Evolutionary conservation across 2,329 filamentous ascomycete genomes (phyloP).

Genomic region (Xylariales sp.): DNA sequence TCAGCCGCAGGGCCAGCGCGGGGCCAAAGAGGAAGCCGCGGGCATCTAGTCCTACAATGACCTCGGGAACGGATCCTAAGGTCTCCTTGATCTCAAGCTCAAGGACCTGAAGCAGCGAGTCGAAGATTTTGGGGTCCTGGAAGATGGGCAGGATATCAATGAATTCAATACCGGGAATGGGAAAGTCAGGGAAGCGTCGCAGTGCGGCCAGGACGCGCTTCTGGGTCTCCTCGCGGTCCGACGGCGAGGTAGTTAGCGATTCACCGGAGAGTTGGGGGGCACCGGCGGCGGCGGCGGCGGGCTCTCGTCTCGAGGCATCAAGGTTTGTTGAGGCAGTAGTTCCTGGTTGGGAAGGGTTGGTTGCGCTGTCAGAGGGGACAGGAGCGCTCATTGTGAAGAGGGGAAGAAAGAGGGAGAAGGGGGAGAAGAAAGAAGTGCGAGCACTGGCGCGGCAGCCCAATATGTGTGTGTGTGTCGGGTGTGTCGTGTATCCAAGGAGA

Average conservation of each 20-base stretch:
- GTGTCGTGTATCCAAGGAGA: too few relatives aligned
- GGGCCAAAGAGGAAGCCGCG: constrained; percentile 95
- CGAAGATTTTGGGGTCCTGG: constrained; percentile 69
- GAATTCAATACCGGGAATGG: constrained; percentile 87
- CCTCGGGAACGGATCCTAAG: constrained; percentile 68
- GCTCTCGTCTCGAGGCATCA: constrained; percentile 61
- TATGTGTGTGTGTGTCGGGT: too few relatives aligned
- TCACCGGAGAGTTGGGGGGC: constrained; percentile 62
- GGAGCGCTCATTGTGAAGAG: constrained; percentile 32
- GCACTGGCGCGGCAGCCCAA: background rate
- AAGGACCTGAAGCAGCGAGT: constrained; percentile 74
- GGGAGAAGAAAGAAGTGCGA: constrained; percentile 23
- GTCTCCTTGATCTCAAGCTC: constrained; percentile 72
- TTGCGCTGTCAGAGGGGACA: constrained; percentile 26
- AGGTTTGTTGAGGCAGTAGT: constrained; percentile 29
- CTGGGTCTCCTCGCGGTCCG: constrained; percentile 25
- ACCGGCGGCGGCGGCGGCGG: constrained; percentile 57
- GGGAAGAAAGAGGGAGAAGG: constrained; percentile 19
- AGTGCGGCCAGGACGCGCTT: constrained; percentile 62
- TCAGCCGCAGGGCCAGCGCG: constrained; percentile 75
- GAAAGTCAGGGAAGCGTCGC: constrained; percentile 88
- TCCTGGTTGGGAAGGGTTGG: constrained; percentile 24
- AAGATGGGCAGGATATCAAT: constrained; percentile 98
- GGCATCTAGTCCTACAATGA: constrained; percentile 90
- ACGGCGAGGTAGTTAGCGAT: constrained; percentile 48